Evolutionary conservation across 2,329 filamentous ascomycete species (phyloP).

Genomic region (Zasmidium cellare): DNA sequence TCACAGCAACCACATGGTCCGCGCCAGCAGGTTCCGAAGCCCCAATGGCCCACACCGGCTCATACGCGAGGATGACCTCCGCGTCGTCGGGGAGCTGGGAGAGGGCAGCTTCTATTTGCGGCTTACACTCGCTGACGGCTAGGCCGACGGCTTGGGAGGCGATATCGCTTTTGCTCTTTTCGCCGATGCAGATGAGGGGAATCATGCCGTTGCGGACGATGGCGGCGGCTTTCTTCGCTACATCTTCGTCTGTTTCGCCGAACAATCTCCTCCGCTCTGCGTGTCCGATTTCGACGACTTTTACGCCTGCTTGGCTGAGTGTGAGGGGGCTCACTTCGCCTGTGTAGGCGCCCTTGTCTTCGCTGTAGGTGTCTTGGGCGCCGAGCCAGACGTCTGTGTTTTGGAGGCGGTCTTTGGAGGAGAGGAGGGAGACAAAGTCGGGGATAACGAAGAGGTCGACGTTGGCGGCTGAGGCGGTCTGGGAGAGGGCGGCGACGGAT

Average conservation of each 20-base stretch:
- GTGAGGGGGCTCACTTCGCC: constrained; percentile 73
- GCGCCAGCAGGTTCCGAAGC: constrained; percentile 68
- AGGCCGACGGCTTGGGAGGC: constrained; percentile 53
- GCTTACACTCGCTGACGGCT: constrained; percentile 65
- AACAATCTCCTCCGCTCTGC: constrained; percentile 74
- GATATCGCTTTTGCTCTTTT: constrained; percentile 53
- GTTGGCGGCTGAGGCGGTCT: constrained; percentile 55
- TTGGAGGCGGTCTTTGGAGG: constrained; percentile 48
- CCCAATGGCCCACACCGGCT: constrained; percentile 88
- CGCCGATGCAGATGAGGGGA: constrained; percentile 79
- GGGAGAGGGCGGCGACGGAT: constrained; percentile 43
- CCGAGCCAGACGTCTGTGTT: constrained; percentile 61
- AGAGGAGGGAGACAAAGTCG: constrained; percentile 69
- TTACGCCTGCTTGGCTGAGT: constrained; percentile 66
- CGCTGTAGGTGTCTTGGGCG: constrained; percentile 73
- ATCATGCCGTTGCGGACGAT: constrained; percentile 68
- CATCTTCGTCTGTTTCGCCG: constrained; percentile 69
- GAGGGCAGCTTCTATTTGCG: constrained; percentile 66
- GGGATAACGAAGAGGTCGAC: constrained; percentile 76
- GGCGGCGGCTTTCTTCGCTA: constrained; percentile 69
- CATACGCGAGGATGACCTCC: constrained; percentile 78
- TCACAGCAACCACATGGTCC: constrained; percentile 71
- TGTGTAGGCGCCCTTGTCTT: constrained; percentile 71
- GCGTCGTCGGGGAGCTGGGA: constrained; percentile 60
- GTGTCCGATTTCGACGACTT: constrained; percentile 76